Evolutionary conservation across 129 eudicot genomes (phyloP).

Genomic region (Pseudognaphalium luteoalbum): DNA sequence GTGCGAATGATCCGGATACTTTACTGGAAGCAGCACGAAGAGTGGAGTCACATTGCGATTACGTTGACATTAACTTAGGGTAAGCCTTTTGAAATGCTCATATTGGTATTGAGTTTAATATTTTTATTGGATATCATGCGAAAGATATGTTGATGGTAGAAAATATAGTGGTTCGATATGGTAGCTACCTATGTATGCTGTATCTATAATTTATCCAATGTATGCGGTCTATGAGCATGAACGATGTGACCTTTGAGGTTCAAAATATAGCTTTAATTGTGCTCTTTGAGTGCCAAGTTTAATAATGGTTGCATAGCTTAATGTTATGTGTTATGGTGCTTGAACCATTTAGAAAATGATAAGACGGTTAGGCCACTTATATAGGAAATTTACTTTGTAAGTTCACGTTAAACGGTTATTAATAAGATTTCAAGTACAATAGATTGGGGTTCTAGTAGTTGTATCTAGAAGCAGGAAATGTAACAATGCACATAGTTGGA

Average conservation of each 20-base stretch:
- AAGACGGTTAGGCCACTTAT: constrained; percentile 9
- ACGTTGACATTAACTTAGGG: constrained; percentile 96
- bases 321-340: neutral
- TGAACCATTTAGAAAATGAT: neutral
- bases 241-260: too few relatives aligned
- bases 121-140: neutral
- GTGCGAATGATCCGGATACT: constrained; percentile 88
- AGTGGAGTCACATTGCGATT: constrained; percentile 90
- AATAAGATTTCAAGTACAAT: neutral
- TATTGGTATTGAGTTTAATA: neutral
- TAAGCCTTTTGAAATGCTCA: constrained; percentile 16
- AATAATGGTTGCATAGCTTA: too few relatives aligned
- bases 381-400: neutral
- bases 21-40: constrained; percentile 79
- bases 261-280: too few relatives aligned
- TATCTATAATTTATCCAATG: neutral
- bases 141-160: neutral
- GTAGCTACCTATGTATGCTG: neutral
- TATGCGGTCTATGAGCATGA: too few relatives aligned
- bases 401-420: neutral
- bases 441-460: too few relatives aligned
- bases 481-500: too few relatives aligned
- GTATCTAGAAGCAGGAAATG: too few relatives aligned
- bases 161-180: neutral
- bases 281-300: too few relatives aligned